Evolutionary conservation across 1,284 basidiomycete genomes (phyloP), one percentile per base, ranked within the genome.

Genomic region (Waitea zeae): DNA sequence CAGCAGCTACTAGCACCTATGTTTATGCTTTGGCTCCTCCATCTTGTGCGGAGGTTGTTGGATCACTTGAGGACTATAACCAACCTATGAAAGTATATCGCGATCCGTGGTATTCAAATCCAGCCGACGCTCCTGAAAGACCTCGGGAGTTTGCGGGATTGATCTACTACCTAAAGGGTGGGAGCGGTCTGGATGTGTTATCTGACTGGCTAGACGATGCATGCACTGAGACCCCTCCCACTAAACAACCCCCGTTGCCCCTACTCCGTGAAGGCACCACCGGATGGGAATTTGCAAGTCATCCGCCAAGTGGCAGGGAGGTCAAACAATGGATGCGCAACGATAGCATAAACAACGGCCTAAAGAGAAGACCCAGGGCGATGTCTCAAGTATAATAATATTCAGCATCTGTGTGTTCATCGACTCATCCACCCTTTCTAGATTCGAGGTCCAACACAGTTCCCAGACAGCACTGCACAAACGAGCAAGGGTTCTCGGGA

Each of bases 141-240:
- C 58, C 79, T 0, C 65, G 76, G 45, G 81, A 89, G 50, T 92
- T 83, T 47, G 89, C 75, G 11, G 90, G 89, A 0, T 54, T 86
- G 1, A 51, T 71, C 17, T 93, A 82, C 50, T 60, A 65, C 30
- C 57, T 93, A 13, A 75, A 75, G 45, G 67, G 74, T 5, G 67
- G 67, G 2, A 55, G 58, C 26, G 69, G 70, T 5, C 51, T 77
- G 4, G 48, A 50, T 20, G 49, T 49, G 24, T 52, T 82, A 17
- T 60, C 70, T 24, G 60, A 67, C 22, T 81, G 75, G 71, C 41
- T 53, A 32, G 39, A 44, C 29, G 6, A 26, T 51, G 54, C 20
- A n/a, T n/a, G n/a, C n/a, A n/a, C n/a, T n/a, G n/a, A n/a, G n/a
- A n/a, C n/a, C n/a, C n/a, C n/a, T n/a, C n/a, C n/a, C n/a, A n/a